These are phyloP conservation scores for Raffaelea albimanens DNA, from an alignment of 2,329 filamentous ascomycete genomes.

Conservation along the genomic window DNA sequence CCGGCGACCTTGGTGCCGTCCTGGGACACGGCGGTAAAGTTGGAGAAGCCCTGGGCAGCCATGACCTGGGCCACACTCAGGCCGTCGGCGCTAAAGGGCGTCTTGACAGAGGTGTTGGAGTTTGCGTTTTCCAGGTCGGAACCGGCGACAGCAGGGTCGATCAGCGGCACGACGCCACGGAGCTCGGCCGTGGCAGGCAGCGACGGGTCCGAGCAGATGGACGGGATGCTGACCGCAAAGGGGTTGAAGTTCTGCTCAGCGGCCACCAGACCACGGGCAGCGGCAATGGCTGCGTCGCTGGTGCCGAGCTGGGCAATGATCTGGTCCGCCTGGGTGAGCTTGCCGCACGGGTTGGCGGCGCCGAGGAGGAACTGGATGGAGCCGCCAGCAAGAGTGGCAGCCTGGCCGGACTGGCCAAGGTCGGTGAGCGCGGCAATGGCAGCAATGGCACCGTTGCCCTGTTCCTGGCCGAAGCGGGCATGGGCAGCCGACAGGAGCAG, in stretches of 20 bases:
- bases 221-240: constrained; percentile 48
- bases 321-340: constrained; percentile 54
- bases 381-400: constrained; percentile 51
- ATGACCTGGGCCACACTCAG: constrained; percentile 57
- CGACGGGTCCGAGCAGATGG: constrained; percentile 53
- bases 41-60: constrained; percentile 50
- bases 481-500: constrained; percentile 19
- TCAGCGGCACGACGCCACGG: constrained; percentile 56
- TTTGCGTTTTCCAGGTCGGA: constrained; percentile 51
- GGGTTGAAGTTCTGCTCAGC: constrained; percentile 26
- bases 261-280: constrained; percentile 30
- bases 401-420: constrained; percentile 47
- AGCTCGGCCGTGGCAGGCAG: constrained; percentile 53
- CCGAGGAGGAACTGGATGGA: constrained; percentile 53
- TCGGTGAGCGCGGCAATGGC: constrained; percentile 41
- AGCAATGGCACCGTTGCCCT: constrained; percentile 37
- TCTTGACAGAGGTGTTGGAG: constrained; percentile 38
- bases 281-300: constrained; percentile 47
- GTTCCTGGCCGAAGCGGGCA: constrained; percentile 55
- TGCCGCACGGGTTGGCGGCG: constrained; percentile 29
- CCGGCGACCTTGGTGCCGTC: constrained; percentile 19
- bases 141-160: constrained; percentile 54
- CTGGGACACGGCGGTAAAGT: constrained; percentile 37
- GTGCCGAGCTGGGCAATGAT: constrained; percentile 53
- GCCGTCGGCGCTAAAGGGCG: constrained; percentile 50